Percentiles rank a stretch among this genome's conserved stretches.
Evolutionary conservation across 768 basidiomycete genomes (phyloP).

Genomic region (Tricholoma furcatifolium): DNA sequence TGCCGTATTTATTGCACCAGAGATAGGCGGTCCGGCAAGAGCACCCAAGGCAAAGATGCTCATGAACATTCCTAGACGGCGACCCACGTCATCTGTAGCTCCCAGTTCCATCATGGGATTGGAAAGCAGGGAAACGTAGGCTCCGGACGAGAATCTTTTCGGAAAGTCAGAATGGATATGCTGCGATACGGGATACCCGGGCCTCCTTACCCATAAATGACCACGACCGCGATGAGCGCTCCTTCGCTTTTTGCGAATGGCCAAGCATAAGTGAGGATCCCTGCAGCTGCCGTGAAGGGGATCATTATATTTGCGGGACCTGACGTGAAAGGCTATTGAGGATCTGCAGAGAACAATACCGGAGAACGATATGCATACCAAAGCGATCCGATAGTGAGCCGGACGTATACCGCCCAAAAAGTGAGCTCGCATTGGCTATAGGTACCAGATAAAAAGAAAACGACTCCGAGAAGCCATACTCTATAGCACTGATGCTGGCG

Average conservation of each 20-base stretch:
- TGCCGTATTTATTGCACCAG: conserved; percentile 59
- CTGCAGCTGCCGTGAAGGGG: conserved; percentile 57
- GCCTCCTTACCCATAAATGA: conserved; percentile 58
- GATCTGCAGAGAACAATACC: neutral
- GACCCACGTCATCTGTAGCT: conserved; percentile 56
- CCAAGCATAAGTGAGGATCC: conserved; percentile 66
- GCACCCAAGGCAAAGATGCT: conserved; percentile 62
- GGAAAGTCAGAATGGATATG: neutral
- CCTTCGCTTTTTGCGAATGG: conserved; percentile 52
- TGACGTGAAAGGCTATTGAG: conserved; percentile 17
- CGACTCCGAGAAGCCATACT: conserved; percentile 43
- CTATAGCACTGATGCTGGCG: conserved; percentile 55
- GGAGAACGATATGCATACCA: conserved; percentile 34
- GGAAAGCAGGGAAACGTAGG: conserved; percentile 54
- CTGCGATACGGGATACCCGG: neutral
- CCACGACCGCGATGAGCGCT: conserved; percentile 48
- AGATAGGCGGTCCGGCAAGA: conserved; percentile 69
- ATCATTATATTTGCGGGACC: conserved; percentile 71
- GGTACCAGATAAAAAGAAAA: conserved; percentile 67
- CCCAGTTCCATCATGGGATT: conserved; percentile 65
- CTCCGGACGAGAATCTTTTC: conserved; percentile 57
- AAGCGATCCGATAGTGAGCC: conserved; percentile 55
- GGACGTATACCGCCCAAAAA: conserved; percentile 56
- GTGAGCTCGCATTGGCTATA: conserved; percentile 65
- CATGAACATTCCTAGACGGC: conserved; percentile 63